Conservation (phyloP, 768 basidiomycete species). For the Mycena alexandri region DNA sequence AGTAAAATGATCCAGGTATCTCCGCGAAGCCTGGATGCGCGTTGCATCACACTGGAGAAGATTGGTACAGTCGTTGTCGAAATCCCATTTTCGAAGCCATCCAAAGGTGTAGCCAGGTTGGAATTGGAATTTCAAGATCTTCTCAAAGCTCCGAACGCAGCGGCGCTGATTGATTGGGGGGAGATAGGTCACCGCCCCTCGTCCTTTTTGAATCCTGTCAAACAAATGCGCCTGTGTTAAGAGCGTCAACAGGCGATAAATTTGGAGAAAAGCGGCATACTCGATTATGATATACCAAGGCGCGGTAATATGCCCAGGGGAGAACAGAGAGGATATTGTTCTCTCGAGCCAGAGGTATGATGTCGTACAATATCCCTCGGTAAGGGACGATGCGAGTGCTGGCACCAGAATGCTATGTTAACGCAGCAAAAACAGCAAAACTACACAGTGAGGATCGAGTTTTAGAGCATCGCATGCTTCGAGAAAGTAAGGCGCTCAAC, state of each 20-base stretch:
- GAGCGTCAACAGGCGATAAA: too few relatives aligned
- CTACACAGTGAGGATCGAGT: background rate
- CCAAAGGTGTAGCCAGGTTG: background rate
- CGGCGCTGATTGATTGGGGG: background rate
- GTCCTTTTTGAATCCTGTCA: background rate
- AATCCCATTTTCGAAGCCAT: background rate
- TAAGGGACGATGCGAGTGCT: background rate
- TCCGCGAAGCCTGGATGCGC: background rate
- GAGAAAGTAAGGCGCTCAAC: background rate
- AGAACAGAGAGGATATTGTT: background rate
- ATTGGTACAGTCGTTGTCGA: background rate
- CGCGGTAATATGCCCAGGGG: constrained; percentile 1
- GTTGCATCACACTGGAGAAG: background rate
- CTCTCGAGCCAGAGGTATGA: background rate
- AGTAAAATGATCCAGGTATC: background rate
- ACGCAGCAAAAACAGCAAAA: too few relatives aligned
- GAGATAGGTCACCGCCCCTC: background rate
- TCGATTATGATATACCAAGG: background rate
- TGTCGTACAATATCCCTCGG: background rate
- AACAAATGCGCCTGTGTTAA: background rate
- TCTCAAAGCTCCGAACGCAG: background rate
- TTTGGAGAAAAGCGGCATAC: background rate
- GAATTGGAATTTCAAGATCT: background rate
- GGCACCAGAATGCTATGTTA: background rate
- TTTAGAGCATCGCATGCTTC: too few relatives aligned